Evolutionary conservation across 768 basidiomycete genomes (phyloP).

Genomic region (Suillus plorans): DNA sequence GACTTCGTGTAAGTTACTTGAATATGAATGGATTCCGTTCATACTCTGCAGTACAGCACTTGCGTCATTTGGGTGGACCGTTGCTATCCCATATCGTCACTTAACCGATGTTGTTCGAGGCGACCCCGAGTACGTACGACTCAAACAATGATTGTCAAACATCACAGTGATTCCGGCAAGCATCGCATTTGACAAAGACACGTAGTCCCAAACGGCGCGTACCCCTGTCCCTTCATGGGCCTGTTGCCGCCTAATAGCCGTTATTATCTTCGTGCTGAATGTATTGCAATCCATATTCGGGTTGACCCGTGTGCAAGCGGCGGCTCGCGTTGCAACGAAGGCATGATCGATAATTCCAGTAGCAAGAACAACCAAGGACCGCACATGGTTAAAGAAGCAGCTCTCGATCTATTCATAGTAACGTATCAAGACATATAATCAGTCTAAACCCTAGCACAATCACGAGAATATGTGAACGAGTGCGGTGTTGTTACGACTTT

Average conservation of each 20-base stretch:
- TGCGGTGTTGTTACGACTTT: background rate
- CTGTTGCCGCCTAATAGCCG: background rate
- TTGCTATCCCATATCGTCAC: conserved; percentile 91
- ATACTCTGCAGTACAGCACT: conserved; percentile 73
- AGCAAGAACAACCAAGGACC: background rate
- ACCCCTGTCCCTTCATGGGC: background rate
- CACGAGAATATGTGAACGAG: background rate
- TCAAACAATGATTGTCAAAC: conserved; percentile 57
- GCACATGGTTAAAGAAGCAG: background rate
- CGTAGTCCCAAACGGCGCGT: background rate
- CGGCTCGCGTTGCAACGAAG: conserved; percentile 20
- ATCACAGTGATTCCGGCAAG: background rate
- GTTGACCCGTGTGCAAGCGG: background rate
- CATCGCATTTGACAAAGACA: background rate
- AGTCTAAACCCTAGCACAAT: background rate
- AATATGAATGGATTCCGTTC: background rate
- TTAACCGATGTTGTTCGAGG: conserved; percentile 90
- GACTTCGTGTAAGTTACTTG: conserved; percentile 64
- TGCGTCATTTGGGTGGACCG: conserved; percentile 90
- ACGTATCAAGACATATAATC: background rate
- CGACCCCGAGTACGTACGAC: conserved; percentile 86
- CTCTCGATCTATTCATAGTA: background rate
- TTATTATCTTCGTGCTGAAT: background rate
- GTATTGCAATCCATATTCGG: background rate
- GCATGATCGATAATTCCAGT: conserved; percentile 4